Evolutionary conservation across 441 rosid species (phyloP), one percentile per base, ranked within the genome.

Genomic region (Gossypium davidsonii): DNA sequence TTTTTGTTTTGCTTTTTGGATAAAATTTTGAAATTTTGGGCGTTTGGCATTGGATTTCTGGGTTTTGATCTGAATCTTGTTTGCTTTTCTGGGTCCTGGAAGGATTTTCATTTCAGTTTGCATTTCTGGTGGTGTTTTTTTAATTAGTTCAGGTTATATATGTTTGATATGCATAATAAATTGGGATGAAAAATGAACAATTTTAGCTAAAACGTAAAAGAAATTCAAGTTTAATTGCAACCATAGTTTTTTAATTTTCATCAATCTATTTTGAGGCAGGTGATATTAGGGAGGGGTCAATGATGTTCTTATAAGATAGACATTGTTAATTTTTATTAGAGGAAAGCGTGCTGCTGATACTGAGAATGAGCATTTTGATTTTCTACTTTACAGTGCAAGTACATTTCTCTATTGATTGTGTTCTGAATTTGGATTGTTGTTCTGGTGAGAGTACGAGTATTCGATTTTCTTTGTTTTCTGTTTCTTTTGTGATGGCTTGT

Each of bases 101-200:
- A 48, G 25, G 53, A 8, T 72, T 74, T 76, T 73, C 49, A 78
- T 74, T 74, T 57, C 58, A 61, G 76, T 58, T 34, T 61, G 73
- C 60, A 59, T 67, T 78, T 79, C 67, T 3, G 52, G 17, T 72
- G 25, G 42, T 37, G 61, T 37, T 63, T 39, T 39, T 64, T 3
- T 68, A 57, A 31, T 6, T 0, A 57, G 26, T 25, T 63, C 60
- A 52, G 61, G 48, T 52, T 52, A 17, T 49, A 66, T 66, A 9
- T 65, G 52, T 18, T 28, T n/a, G 28, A 31, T 42, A 42, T 31
- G n/a, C 23, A 31, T 17, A 53, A 51, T n/a, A 67, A 48, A 20
- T 68, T 52, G 10, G 17, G 17, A 51, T 52, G 46, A 68, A 28
- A 68, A 48, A 9, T 2, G 18, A 34, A 68, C 46, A 68, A 10